Conservation (phyloP, 2,329 filamentous ascomycete genomes). For the Fusarium paranaense region DNA sequence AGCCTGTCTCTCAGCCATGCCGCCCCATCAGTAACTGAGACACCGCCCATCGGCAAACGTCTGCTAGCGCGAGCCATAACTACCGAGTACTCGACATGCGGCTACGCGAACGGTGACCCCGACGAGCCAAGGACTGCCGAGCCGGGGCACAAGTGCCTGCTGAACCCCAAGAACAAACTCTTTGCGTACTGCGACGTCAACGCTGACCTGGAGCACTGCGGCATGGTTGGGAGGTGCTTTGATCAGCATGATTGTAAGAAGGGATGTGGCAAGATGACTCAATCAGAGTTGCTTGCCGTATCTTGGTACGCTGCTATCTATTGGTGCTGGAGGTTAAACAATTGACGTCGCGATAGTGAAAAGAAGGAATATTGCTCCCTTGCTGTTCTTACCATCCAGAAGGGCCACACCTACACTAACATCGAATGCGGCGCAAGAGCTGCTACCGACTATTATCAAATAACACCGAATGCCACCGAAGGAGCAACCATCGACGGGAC, state of each 20-base stretch:
- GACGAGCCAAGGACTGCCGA: conserved; percentile 43
- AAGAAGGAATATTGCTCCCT: conserved; percentile 47
- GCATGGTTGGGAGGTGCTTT: conserved; percentile 50
- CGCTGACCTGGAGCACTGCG: conserved; percentile 39
- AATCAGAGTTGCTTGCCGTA: conserved; percentile 44
- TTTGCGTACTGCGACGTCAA: conserved; percentile 52
- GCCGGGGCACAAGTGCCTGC: conserved; percentile 48
- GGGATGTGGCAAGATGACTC: conserved; percentile 46
- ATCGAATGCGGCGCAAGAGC: conserved; percentile 48
- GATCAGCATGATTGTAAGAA: conserved; percentile 47
- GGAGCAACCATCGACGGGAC: neutral
- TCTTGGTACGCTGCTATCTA: conserved; percentile 46
- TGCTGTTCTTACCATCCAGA: conserved; percentile 47
- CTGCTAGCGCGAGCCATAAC: conserved; percentile 1
- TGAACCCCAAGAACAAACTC: conserved; percentile 48
- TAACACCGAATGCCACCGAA: conserved; percentile 24
- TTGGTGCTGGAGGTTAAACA: neutral
- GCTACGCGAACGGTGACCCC: conserved; percentile 46
- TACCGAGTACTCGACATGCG: conserved; percentile 42
- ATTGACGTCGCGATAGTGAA: neutral
- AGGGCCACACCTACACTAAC: conserved; percentile 51
- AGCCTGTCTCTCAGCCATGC: neutral
- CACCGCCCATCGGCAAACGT: conserved; percentile 1
- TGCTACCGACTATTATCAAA: conserved; percentile 40
- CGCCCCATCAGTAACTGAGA: conserved; percentile 15